Percentiles rank a stretch among this genome's conserved stretches.
These are phyloP conservation scores for Brassica cretica DNA, from an alignment of 345 rosid species.

Conservation along the genomic window DNA sequence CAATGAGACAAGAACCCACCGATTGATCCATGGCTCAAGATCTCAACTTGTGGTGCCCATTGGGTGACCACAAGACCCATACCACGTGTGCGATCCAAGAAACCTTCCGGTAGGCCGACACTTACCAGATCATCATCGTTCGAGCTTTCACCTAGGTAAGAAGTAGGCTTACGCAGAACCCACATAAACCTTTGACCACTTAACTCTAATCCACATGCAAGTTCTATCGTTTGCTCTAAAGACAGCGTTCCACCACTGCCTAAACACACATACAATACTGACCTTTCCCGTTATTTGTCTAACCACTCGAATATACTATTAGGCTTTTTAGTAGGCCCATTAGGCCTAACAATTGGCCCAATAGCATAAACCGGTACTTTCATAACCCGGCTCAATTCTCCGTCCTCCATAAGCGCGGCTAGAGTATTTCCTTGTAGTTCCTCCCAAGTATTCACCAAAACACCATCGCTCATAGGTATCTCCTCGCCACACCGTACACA, in stretches of 20 bases:
- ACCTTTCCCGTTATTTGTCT: not conserved
- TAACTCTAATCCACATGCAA: not conserved
- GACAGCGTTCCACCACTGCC: not conserved
- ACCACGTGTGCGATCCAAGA: not conserved
- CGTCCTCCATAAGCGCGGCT: not conserved
- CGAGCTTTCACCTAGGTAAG: not conserved
- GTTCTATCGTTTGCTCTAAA: not conserved
- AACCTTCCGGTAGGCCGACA: not conserved
- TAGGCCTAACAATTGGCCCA: not conserved
- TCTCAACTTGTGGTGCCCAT: not conserved
- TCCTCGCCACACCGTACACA: not conserved
- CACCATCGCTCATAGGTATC: not conserved
- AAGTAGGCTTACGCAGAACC: not conserved
- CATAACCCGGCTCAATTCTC: not conserved
- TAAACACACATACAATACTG: not conserved
- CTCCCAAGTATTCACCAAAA: not conserved
- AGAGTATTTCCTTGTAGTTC: not conserved
- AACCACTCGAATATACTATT: not conserved
- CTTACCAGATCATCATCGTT: not conserved
- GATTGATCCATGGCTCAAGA: not conserved
- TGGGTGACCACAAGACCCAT: not conserved
- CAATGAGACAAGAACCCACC: not conserved
- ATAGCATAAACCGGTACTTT: not conserved
- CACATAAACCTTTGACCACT: not conserved
- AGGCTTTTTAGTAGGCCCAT: not conserved